These are phyloP conservation scores for Talaromyces sp. DNA, from an alignment of 2,329 filamentous ascomycete genomes.

Conservation along the genomic window DNA sequence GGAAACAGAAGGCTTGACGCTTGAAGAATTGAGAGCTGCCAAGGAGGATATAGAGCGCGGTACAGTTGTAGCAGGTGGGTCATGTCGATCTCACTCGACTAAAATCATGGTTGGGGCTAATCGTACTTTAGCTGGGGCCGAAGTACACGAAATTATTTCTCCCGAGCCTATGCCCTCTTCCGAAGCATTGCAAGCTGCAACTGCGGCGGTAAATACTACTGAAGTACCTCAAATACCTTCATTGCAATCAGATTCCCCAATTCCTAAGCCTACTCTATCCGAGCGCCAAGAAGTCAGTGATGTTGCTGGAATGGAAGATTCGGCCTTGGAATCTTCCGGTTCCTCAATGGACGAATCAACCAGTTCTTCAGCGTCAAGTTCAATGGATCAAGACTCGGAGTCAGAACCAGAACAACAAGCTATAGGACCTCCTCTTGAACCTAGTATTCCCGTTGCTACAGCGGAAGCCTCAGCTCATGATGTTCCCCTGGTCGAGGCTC, in stretches of 20 bases:
- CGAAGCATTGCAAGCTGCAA: not conserved
- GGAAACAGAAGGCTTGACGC: constrained; percentile 49
- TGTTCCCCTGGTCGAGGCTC: not conserved
- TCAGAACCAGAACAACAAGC: constrained; percentile 5
- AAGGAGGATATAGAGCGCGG: constrained; percentile 26
- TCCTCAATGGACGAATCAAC: constrained; percentile 43
- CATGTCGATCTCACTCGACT: not conserved
- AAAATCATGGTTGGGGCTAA: not conserved
- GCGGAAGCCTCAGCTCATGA: not conserved
- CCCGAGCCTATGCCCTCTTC: not conserved
- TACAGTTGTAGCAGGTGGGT: constrained; percentile 22
- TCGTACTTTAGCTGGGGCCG: not conserved
- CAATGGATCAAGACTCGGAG: constrained; percentile 21
- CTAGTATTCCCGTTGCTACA: not conserved
- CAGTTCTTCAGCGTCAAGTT: constrained; percentile 28
- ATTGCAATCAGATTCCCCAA: not conserved
- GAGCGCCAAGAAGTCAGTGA: not conserved
- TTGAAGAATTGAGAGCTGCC: constrained; percentile 45
- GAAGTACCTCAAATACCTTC: not conserved
- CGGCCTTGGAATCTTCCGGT: constrained; percentile 26
- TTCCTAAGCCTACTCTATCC: not conserved
- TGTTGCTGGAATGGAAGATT: constrained; percentile 19
- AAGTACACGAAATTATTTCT: not conserved
- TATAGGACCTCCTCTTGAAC: not conserved
- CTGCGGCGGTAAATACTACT: not conserved